Evolutionary conservation across 176 grass and related monocot species (phyloP), one percentile per base, ranked within the genome.

Genomic region (Oryza coarctata): DNA sequence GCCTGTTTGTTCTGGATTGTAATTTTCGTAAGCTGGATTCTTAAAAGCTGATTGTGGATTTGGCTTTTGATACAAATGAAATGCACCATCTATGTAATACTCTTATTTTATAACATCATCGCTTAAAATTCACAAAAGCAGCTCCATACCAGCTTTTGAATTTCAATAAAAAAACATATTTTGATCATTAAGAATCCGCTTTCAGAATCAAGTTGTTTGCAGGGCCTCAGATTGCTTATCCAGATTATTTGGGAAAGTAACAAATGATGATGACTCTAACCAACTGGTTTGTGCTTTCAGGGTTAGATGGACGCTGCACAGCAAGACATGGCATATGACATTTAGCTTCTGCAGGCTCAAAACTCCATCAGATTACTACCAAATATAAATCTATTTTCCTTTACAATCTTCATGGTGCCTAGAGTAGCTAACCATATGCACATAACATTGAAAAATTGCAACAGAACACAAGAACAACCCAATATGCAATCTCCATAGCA

Each of bases 241-340:
- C 60, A 27, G 12, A 60, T 76, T 47, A 22, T 81, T 79, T 39
- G 36, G 49, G 29, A 12, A 70, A 61, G 23, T 40, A 81, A 40
- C 29, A 27, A 30, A 71, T 41, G 38, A 70, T 22, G 23, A 71
- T 70, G 7, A 7, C 55, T 27, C 38, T 11, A 20, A 41, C 6
- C 23, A 22, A 26, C 13, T 40, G 14, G 3, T 41, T 71, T 61
- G 20, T 40, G 26, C 3, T 26, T 82, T 5, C 29, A 61, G 9
- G 36, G 50, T 61, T 27, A 47, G 73, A 32, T n/a, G 63, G 18
- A n/a, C 10, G 44, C 38, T 49, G 22, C 13, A 1, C 40, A 23
- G 31, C 47, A 39, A 63, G 27, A 82, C 26, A 71, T 28, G n/a
- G 69, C 27, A 75, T 55, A 65, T 52, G 81, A 52, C 29, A 58